phyloP scores from a whole-genome alignment of 768 basidiomycete species.

The Boletus reticulatus region DNA sequence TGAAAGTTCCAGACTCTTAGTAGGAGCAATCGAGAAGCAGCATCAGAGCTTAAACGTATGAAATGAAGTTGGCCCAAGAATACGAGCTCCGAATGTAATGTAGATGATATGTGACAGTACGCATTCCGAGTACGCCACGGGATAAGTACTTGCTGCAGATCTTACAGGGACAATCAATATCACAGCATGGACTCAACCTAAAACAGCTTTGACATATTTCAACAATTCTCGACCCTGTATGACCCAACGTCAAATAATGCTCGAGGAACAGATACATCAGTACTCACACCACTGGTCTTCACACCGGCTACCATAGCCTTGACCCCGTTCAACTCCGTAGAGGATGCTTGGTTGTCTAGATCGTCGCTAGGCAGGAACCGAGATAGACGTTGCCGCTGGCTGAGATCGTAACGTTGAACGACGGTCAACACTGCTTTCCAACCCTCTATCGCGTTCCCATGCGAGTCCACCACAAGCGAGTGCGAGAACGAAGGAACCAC shows the following conservation, averaged over 20 bases:
- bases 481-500: conserved; percentile 54
- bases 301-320: conserved; percentile 77
- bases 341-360: conserved; percentile 33
- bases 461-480: conserved; percentile 20
- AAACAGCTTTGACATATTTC: conserved; percentile 65
- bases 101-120: not conserved
- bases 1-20: not conserved
- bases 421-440: conserved; percentile 79
- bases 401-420: conserved; percentile 63
- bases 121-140: too few species aligned
- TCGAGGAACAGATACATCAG: conserved; percentile 2
- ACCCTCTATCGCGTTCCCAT: conserved; percentile 51
- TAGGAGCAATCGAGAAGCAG: too few species aligned
- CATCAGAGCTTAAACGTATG: too few species aligned
- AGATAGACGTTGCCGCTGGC: conserved; percentile 47
- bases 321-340: conserved; percentile 45
- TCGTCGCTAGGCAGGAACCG: conserved; percentile 26
- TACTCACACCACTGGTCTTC: conserved; percentile 69
- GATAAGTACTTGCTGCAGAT: too few species aligned
- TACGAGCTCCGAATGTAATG: not conserved
- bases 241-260: conserved; percentile 1
- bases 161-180: too few species aligned
- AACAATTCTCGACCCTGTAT: conserved; percentile 66
- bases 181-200: conserved; percentile 43
- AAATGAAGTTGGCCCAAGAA: not conserved